Evolutionary conservation across 2,329 filamentous ascomycete genomes (phyloP).

Genomic region (Neonectria faginata): DNA sequence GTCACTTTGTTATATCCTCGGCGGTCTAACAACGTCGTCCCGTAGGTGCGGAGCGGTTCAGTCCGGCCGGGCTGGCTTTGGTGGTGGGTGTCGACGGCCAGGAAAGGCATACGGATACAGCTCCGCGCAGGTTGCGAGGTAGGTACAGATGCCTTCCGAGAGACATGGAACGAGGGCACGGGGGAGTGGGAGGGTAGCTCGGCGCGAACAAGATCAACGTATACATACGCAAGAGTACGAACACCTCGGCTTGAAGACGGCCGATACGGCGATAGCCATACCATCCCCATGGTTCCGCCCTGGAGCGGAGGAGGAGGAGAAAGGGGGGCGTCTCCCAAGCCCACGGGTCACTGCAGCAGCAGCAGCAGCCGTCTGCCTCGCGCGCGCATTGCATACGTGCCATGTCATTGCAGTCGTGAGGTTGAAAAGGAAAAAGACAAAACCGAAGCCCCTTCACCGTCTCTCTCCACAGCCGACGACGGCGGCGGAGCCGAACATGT

Average conservation of each 20-base stretch:
- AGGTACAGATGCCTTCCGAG: conserved; percentile 2
- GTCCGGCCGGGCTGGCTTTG: conserved; percentile 20
- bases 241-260: conserved; percentile 1
- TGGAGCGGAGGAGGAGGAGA: conserved; percentile 6
- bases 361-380: not conserved
- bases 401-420: conserved; percentile 4
- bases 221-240: not conserved
- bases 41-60: not conserved
- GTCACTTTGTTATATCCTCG: conserved; percentile 34
- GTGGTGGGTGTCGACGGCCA: conserved; percentile 3
- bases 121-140: not conserved
- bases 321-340: conserved; percentile 7
- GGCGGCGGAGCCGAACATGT: not conserved
- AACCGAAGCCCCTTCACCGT: not conserved
- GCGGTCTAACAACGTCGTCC: conserved; percentile 26
- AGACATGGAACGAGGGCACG: not conserved
- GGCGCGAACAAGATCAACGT: not conserved
- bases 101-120: not conserved
- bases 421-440: not conserved
- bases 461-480: not conserved
- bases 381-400: not conserved
- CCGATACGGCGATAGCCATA: conserved; percentile 4
- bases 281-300: conserved; percentile 24
- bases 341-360: conserved; percentile 18
- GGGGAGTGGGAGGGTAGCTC: conserved; percentile 8